phyloP scores from a whole-genome alignment of 2,329 filamentous ascomycete genomes.

The Aureobasidium zeae region DNA sequence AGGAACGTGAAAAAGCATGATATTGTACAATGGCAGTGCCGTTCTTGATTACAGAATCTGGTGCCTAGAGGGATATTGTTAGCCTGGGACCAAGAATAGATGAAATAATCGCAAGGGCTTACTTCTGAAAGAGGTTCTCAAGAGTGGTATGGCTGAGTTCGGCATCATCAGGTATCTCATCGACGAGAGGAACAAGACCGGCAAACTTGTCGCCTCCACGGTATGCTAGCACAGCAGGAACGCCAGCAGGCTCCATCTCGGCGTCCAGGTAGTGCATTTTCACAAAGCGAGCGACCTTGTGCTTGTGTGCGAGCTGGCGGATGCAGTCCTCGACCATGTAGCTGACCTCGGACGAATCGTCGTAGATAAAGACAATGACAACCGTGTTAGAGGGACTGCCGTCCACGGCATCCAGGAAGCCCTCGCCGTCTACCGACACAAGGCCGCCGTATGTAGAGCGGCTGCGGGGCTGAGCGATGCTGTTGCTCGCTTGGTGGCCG shows the following conservation, averaged over 20 bases:
- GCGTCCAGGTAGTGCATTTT: constrained; percentile 87
- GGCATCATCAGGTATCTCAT: constrained; percentile 63
- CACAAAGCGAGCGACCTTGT: constrained; percentile 72
- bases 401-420: constrained; percentile 94
- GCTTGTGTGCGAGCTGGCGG: constrained; percentile 58
- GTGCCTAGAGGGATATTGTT: constrained; percentile 7
- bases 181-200: constrained; percentile 76
- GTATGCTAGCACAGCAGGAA: constrained; percentile 85
- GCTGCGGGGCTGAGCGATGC: constrained; percentile 11
- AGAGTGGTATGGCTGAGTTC: constrained; percentile 44
- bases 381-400: constrained; percentile 71
- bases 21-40: too few species aligned
- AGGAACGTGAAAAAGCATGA: too few species aligned
- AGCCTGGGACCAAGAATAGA: background rate
- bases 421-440: constrained; percentile 76
- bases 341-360: constrained; percentile 76
- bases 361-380: constrained; percentile 90
- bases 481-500: constrained; percentile 8
- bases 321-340: constrained; percentile 70
- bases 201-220: constrained; percentile 82
- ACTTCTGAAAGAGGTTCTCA: constrained; percentile 50
- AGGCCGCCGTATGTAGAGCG: constrained; percentile 63
- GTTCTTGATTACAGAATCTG: constrained; percentile 17
- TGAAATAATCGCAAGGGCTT: too few species aligned
- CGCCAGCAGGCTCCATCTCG: constrained; percentile 81